A percentile compares a stretch with the other conserved stretches of the same genome.
Evolutionary conservation across 257 asterid species (phyloP).

Genomic region (Handroanthus guayacan): DNA sequence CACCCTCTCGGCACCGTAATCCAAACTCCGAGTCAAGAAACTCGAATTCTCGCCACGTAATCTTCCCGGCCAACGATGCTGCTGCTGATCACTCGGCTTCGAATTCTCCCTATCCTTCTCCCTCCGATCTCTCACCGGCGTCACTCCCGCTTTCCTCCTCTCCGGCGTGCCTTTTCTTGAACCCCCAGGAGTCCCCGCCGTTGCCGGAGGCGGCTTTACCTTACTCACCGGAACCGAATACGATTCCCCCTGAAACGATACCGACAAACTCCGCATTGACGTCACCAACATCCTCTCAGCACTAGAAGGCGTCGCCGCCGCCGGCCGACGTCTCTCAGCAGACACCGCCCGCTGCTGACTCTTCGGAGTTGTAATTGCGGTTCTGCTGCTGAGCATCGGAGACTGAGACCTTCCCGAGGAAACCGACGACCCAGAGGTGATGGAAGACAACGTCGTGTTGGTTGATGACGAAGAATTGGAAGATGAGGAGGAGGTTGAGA

Average conservation of each 20-base stretch:
- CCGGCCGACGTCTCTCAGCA: conserved; percentile 58
- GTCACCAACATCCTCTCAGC: conserved; percentile 64
- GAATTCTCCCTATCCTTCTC: conserved; percentile 55
- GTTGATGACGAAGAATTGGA: conserved; percentile 63
- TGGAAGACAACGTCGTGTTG: conserved; percentile 62
- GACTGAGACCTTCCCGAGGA: conserved; percentile 59
- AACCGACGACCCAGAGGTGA: conserved; percentile 55
- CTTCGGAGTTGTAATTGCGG: conserved; percentile 48
- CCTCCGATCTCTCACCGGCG: conserved; percentile 63
- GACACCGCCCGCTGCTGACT: conserved; percentile 48
- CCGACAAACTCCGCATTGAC: conserved; percentile 74
- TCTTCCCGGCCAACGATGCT: conserved; percentile 89
- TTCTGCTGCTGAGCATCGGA: conserved; percentile 51
- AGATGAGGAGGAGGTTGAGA: conserved; percentile 62
- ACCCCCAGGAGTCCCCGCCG: conserved; percentile 44
- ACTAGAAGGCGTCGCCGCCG: conserved; percentile 50
- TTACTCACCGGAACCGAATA: conserved; percentile 59
- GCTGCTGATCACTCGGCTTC: conserved; percentile 66
- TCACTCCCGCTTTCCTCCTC: conserved; percentile 56
- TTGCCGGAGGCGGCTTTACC: conserved; percentile 60
- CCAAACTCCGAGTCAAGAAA: conserved; percentile 67
- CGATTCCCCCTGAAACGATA: conserved; percentile 89
- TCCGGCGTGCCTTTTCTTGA: conserved; percentile 78
- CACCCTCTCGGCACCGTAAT: conserved; percentile 55
- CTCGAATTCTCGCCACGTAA: conserved; percentile 63